Evolutionary conservation across 257 asterid species (phyloP).

Genomic region (Solanum peruvianum): DNA sequence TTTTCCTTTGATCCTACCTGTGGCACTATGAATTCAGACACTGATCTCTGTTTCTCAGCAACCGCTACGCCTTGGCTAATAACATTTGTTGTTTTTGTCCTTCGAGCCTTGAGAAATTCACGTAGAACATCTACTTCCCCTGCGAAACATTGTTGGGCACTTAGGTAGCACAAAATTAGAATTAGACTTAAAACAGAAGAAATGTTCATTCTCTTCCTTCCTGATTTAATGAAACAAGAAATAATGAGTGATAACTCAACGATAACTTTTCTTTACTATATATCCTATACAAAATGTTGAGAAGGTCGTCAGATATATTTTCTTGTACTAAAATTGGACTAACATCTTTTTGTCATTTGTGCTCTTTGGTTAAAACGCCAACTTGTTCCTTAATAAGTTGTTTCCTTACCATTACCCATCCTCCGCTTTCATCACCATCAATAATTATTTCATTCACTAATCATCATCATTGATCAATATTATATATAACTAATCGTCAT

Average conservation of each 20-base stretch:
- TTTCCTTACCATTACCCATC: not conserved
- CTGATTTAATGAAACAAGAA: not conserved
- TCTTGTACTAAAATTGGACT: not conserved
- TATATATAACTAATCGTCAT: not conserved
- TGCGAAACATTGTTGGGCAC: not conserved
- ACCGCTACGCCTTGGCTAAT: not conserved
- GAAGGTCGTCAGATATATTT: not conserved
- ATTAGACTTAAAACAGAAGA: not conserved
- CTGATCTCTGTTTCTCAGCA: not conserved
- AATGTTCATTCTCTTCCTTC: not conserved
- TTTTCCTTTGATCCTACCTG: conserved; percentile 17
- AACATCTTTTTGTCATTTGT: not conserved
- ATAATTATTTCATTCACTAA: too few species aligned
- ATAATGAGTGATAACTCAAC: not conserved
- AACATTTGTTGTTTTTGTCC: not conserved
- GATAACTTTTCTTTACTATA: not conserved
- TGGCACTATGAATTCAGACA: not conserved
- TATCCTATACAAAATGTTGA: not conserved
- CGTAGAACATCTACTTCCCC: not conserved
- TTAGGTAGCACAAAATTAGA: not conserved
- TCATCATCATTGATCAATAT: not conserved
- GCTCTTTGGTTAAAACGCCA: not conserved
- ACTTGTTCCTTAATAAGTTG: not conserved
- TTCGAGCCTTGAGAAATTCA: not conserved
- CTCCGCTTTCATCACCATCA: not conserved